Percentiles rank a stretch among this genome's conserved stretches.
These are phyloP conservation scores for Boechera retrofracta DNA, from an alignment of 345 rosid species.

Conservation along the genomic window DNA sequence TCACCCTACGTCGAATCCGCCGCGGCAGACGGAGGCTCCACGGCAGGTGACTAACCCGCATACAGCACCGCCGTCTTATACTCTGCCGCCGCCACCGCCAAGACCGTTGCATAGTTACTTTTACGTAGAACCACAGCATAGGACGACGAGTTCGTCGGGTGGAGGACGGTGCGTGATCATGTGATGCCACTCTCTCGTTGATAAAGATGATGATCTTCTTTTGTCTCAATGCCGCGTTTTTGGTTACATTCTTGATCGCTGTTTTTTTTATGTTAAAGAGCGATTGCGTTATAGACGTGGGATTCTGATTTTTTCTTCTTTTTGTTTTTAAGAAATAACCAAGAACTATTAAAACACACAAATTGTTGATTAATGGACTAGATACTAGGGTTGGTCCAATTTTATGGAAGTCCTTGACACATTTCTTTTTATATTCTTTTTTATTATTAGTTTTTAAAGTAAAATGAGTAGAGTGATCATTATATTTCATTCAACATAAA, in stretches of 20 bases:
- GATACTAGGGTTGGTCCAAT: neutral
- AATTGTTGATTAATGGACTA: neutral
- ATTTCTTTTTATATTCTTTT: neutral
- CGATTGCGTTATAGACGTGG: conserved; percentile 34
- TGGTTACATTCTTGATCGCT: conserved; percentile 27
- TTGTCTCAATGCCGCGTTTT: neutral
- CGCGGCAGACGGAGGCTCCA: neutral
- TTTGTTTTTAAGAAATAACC: neutral
- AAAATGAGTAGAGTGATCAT: neutral
- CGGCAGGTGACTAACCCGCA: neutral
- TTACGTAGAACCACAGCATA: conserved; percentile 29
- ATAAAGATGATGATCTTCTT: neutral
- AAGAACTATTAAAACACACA: neutral
- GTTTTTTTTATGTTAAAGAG: neutral
- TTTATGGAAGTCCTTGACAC: neutral
- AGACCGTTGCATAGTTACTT: conserved; percentile 21
- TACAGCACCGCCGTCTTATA: conserved; percentile 21
- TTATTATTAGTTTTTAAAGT: neutral
- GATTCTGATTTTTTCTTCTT: neutral
- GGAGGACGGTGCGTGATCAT: conserved; percentile 25
- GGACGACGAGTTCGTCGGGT: conserved; percentile 10
- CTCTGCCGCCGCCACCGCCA: conserved; percentile 9
- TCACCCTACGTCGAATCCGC: neutral
- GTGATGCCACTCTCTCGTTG: conserved; percentile 15
- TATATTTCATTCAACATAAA: neutral